Conservation (phyloP, 1,284 basidiomycete genomes). For the Cystobasidium sp. region DNA sequence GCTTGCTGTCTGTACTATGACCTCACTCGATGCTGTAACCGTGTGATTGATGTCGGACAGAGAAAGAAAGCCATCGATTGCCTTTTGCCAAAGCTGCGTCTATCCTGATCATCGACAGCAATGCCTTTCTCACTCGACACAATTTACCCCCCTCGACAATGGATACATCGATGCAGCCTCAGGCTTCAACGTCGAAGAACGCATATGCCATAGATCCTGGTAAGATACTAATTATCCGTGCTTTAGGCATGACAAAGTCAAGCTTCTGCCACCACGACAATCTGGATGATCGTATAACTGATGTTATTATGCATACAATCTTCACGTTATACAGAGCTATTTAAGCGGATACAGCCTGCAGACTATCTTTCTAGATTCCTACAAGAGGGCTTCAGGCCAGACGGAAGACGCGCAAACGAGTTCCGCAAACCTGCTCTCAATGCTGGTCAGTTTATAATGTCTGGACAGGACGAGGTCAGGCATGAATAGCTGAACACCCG, state of each 20-base stretch:
- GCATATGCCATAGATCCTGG: slow-evolving; percentile 30
- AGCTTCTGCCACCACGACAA: not conserved
- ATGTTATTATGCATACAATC: not conserved
- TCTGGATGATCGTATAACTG: not conserved
- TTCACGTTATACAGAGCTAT: slow-evolving; percentile 57
- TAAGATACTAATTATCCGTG: not conserved
- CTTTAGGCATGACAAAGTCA: too few relatives aligned
- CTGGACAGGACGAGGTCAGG: not conserved
- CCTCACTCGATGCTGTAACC: too few relatives aligned
- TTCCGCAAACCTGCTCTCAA: slow-evolving; percentile 75
- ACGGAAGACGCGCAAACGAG: slow-evolving; percentile 68
- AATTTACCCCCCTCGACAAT: not conserved
- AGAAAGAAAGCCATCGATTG: too few relatives aligned
- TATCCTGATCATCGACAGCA: too few relatives aligned
- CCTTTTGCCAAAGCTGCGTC: too few relatives aligned
- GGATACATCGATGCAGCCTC: slow-evolving; percentile 10
- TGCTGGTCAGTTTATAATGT: slow-evolving; percentile 64
- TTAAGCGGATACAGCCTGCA: slow-evolving; percentile 78
- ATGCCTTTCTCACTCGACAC: too few relatives aligned
- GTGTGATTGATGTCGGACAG: too few relatives aligned
- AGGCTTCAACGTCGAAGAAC: slow-evolving; percentile 20
- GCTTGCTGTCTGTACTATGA: too few relatives aligned
- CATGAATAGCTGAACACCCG: not conserved
- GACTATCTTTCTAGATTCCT: slow-evolving; percentile 80
- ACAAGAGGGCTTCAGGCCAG: slow-evolving; percentile 71